phyloP scores from a whole-genome alignment of 441 rosid genomes.

The Adansonia gregorii region DNA sequence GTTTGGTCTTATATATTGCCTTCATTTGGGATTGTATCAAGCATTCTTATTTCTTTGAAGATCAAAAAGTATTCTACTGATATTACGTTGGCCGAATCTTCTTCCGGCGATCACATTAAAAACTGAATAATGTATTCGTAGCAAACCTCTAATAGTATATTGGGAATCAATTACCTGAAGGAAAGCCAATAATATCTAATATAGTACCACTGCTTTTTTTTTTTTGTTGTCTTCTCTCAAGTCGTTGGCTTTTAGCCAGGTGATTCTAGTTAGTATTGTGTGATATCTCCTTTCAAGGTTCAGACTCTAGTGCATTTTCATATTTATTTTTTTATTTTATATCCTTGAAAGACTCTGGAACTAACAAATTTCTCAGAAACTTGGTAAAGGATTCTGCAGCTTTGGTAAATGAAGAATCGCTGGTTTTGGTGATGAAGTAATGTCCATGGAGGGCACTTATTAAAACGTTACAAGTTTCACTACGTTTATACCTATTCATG shows the following conservation, averaged over 20 bases:
- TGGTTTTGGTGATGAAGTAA: background rate
- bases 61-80: conserved; percentile 69
- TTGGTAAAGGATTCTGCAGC: background rate
- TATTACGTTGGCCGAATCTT: conserved; percentile 42
- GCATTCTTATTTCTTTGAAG: conserved; percentile 75
- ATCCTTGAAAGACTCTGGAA: background rate
- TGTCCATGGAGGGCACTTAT: background rate
- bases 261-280: background rate
- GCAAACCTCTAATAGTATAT: conserved; percentile 27
- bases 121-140: conserved; percentile 37
- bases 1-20: conserved; percentile 78
- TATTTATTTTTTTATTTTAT: background rate
- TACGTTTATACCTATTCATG: no score
- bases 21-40: conserved; percentile 69
- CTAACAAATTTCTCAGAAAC: background rate
- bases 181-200: conserved; percentile 35
- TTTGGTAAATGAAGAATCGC: background rate
- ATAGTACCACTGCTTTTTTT: background rate
- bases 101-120: conserved; percentile 32
- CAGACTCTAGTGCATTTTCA: background rate
- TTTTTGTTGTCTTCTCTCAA: background rate
- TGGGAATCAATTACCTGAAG: conserved; percentile 36
- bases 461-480: background rate
- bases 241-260: background rate
- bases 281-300: background rate